phyloP scores from a whole-genome alignment of 192 early-diverging fungal genomes.

The Glomus cerebriforme region DNA sequence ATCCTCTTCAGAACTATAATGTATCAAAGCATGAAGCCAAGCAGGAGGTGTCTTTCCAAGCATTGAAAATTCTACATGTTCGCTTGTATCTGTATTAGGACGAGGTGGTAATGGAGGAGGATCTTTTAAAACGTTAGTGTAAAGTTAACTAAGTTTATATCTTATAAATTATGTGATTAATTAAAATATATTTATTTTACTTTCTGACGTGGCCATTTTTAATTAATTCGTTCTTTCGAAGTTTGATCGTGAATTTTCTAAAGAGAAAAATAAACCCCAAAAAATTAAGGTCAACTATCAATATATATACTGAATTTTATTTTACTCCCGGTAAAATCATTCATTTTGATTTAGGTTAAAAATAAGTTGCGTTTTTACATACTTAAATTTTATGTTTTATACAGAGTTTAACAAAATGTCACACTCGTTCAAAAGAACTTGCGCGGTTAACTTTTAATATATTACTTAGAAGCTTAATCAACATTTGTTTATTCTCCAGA shows the following conservation, averaged over 20 bases:
- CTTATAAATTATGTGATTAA: neutral
- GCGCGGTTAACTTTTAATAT: too few relatives aligned
- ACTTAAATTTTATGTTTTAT: too few relatives aligned
- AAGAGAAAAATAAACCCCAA: too few relatives aligned
- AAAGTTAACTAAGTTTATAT: neutral
- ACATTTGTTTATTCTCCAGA: too few relatives aligned
- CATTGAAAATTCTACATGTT: neutral
- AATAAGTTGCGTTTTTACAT: too few relatives aligned
- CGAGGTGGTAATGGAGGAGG: constrained; percentile 17
- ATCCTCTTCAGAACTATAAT: constrained; percentile 10
- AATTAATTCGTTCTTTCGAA: neutral
- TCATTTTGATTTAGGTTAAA: too few relatives aligned
- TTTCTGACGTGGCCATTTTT: neutral
- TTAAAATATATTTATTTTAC: neutral
- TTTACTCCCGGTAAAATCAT: too few relatives aligned
- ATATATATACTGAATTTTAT: too few relatives aligned
- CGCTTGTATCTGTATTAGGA: neutral
- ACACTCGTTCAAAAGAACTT: too few relatives aligned
- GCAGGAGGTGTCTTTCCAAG: neutral
- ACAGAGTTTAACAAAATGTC: too few relatives aligned
- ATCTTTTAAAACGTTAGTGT: neutral
- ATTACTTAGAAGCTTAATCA: too few relatives aligned
- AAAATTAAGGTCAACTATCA: too few relatives aligned
- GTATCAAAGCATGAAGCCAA: constrained; percentile 12
- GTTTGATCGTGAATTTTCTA: neutral